Base-by-base conservation (phyloP, 192 early-diverging fungal genomes). In the Gigaspora rosea region DNA sequence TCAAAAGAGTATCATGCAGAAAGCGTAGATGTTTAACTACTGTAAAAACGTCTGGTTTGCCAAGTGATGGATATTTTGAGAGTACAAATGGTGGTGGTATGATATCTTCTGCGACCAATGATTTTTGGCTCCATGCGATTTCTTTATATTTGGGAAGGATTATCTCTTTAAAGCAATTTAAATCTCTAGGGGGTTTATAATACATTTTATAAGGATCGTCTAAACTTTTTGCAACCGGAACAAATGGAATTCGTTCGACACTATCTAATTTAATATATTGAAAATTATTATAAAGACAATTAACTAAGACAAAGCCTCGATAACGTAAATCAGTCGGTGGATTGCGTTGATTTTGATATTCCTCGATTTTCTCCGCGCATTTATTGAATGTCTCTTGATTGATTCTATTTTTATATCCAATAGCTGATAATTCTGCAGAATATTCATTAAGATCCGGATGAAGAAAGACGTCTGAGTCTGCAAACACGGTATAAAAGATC, bases 241-340 rank as follows among this genome's bases (percentile, higher is more conserved):
- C 20, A 22, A 68, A 68, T 50, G 66, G 47, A 68, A 68, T 68
- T 27, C 47, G n/a, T 22, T 50, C 47, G 12, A 68, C 11, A 2
- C 3, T 4, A 2, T 68, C 47, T 6, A 49, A 49, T 27, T 68
- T 20, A 49, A 49, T 22, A 13, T 22, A 8, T 0, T 68, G n/a
- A 10, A 68, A 22, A 68, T 68, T 22, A 12, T 68, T 68, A 68
- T 68, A 68, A 15, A 68, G 13, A 68, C 49, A n/a, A 68, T 68
- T 20, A 49, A 68, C 66, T n/a, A 68, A 49, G 8, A 68, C 35
- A 22, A 68, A 68, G 3, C 66, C 66, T 6, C 66, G 20, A 49
- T 68, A 49, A 0, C 66, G 66, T 68, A 68, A 18, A 47, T 68
- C 66, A 27, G 27, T 27, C 47, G 66, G 35, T 68, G 66, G 66